Conservation (phyloP, 1,284 basidiomycete species). For the Apiotrichum sp. region DNA sequence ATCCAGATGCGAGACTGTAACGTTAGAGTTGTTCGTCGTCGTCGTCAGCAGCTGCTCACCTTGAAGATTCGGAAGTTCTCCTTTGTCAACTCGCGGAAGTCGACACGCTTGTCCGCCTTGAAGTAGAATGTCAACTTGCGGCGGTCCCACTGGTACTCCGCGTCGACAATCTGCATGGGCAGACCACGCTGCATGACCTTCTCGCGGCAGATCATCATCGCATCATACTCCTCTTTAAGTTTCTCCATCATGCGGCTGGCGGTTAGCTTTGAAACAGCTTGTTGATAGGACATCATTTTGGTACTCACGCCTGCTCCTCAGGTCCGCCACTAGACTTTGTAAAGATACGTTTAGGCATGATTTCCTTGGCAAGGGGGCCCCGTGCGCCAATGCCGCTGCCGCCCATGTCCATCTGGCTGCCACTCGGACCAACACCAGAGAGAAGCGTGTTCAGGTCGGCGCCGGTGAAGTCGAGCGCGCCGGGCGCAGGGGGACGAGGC, state of each 20-base stretch:
- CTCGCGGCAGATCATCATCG: slow-evolving; percentile 78
- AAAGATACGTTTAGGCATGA: slow-evolving; percentile 94
- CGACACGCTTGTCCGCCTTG: slow-evolving; percentile 88
- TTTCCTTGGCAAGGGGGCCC: slow-evolving; percentile 60
- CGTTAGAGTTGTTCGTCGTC: neutral
- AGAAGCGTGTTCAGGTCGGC: slow-evolving; percentile 36
- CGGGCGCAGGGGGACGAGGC: slow-evolving; percentile 13
- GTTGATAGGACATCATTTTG: too few relatives aligned
- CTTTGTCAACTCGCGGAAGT: slow-evolving; percentile 78
- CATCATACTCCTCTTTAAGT: slow-evolving; percentile 84
- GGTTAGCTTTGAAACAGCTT: neutral
- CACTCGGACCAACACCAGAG: slow-evolving; percentile 36
- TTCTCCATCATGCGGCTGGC: slow-evolving; percentile 67
- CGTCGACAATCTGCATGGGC: slow-evolving; percentile 96
- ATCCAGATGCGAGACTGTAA: slow-evolving; percentile 40
- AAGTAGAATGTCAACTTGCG: slow-evolving; percentile 98
- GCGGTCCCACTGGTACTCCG: slow-evolving; percentile 97
- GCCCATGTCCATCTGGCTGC: slow-evolving; percentile 32
- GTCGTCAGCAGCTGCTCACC: slow-evolving; percentile 10
- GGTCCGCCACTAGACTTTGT: slow-evolving; percentile 66
- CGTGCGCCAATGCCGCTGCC: slow-evolving; percentile 28
- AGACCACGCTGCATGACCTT: slow-evolving; percentile 88
- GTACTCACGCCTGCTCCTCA: slow-evolving; percentile 72
- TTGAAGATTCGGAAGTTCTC: slow-evolving; percentile 46
- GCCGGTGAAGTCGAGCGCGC: slow-evolving; percentile 26